Evolutionary conservation across 2,329 filamentous ascomycete species (phyloP).

Genomic region (Fusarium subglutinans): DNA sequence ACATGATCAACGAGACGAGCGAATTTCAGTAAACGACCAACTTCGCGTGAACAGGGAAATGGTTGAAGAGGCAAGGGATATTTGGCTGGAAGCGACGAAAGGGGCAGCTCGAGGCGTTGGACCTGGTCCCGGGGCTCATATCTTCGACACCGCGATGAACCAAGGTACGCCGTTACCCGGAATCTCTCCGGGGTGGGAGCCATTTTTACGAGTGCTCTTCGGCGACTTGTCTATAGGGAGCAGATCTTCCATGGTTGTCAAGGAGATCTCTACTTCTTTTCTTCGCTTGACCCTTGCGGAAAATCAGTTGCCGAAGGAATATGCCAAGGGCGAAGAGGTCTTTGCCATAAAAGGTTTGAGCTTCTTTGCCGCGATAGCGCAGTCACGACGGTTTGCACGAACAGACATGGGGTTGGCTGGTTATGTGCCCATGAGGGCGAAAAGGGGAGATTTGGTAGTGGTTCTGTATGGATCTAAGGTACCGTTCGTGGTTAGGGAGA

Average conservation of each 20-base stretch:
- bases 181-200: accelerated
- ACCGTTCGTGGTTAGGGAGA: neutral
- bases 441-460: neutral
- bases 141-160: neutral
- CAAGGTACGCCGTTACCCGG: too few relatives aligned
- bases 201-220: accelerated
- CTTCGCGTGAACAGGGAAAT: neutral
- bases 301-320: accelerated
- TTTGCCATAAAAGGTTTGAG: neutral
- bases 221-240: accelerated
- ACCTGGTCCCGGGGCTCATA: accelerated
- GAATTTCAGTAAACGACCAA: accelerated
- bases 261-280: neutral
- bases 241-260: accelerated
- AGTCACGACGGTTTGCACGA: neutral
- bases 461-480: neutral
- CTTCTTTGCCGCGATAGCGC: neutral
- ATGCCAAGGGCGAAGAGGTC: accelerated
- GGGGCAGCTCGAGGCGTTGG: accelerated
- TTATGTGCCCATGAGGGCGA: neutral
- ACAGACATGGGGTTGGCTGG: neutral
- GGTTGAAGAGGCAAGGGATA: neutral
- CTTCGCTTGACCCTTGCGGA: neutral
- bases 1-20: accelerated
- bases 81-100: neutral